Percentiles rank a stretch among this genome's conserved stretches.
These are phyloP conservation scores for Penicillium olsonii DNA, from an alignment of 2,329 filamentous ascomycete genomes.

Conservation along the genomic window DNA sequence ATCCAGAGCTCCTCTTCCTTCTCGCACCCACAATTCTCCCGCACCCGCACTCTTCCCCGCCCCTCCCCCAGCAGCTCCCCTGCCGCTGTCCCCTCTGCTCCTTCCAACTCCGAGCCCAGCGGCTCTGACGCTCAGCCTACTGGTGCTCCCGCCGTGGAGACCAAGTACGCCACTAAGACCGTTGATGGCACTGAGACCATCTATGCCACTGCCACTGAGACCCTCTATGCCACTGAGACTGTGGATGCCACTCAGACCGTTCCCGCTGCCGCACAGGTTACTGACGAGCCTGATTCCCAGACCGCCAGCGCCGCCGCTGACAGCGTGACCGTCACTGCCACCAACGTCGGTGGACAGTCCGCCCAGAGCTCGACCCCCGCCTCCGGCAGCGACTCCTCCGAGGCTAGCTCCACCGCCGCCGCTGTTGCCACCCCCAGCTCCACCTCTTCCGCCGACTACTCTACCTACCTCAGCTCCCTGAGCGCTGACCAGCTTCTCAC, in stretches of 20 bases:
- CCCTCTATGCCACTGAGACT: constrained; percentile 10
- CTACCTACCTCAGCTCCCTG: constrained; percentile 34
- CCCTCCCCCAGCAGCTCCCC: constrained; percentile 12
- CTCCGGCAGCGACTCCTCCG: constrained; percentile 9
- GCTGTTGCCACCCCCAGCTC: constrained; percentile 11
- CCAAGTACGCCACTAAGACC: constrained; percentile 10
- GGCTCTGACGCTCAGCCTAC: constrained; percentile 2
- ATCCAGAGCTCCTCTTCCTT: constrained; percentile 15
- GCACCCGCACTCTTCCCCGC: constrained; percentile 9
- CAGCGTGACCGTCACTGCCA: constrained; percentile 25
- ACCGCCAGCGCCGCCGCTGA: constrained; percentile 22
- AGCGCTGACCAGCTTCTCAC: constrained; percentile 33
- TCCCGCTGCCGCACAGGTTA: constrained; percentile 23
- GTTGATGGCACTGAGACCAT: constrained; percentile 11
- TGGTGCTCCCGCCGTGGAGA: constrained; percentile 8
- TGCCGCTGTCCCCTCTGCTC: constrained; percentile 5
- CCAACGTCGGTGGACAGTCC: constrained; percentile 20
- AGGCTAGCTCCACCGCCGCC: constrained; percentile 1
- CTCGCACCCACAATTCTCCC: constrained; percentile 16
- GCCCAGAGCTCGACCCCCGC: constrained; percentile 23
- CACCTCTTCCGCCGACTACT: constrained; percentile 13
- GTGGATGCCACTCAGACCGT: constrained; percentile 16
- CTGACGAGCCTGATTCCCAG: constrained; percentile 24
- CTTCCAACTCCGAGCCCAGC: constrained; percentile 10
- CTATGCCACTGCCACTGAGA: constrained; percentile 12